A percentile compares a stretch with the other conserved stretches of the same genome.
Evolutionary conservation across 2,329 filamentous ascomycete genomes (phyloP).

Genomic region (Davidsoniella virescens): DNA sequence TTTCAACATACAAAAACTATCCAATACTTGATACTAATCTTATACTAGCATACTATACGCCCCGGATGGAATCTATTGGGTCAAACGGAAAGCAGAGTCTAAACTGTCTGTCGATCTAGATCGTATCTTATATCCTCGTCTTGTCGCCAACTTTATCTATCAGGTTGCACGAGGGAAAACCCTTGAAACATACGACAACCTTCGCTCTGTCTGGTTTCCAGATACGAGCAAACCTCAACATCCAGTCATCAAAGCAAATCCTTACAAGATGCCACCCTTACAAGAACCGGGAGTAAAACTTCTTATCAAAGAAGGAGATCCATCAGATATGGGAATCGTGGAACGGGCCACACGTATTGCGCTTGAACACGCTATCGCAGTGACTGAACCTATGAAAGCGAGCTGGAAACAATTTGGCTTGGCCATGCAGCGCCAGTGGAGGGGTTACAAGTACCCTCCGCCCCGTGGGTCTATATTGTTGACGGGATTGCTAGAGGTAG

Average conservation of each 20-base stretch:
- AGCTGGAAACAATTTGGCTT: constrained; percentile 12
- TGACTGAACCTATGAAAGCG: constrained; percentile 13
- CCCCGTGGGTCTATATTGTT: constrained; percentile 30
- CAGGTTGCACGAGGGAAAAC: background rate
- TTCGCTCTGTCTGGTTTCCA: constrained; percentile 11
- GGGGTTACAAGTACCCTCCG: constrained; percentile 21
- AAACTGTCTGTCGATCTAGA: constrained; percentile 10
- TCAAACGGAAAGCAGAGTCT: constrained; percentile 5
- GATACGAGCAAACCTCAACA: constrained; percentile 3
- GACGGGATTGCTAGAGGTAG: constrained; percentile 30
- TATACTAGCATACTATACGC: constrained; percentile 7
- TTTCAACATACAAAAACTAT: background rate
- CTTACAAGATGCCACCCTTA: background rate
- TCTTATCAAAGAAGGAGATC: constrained; percentile 9
- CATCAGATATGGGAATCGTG: constrained; percentile 3
- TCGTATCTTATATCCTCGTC: constrained; percentile 11
- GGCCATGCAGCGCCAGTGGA: constrained; percentile 22
- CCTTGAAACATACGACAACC: constrained; percentile 1
- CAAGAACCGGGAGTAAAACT: constrained; percentile 4
- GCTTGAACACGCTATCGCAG: constrained; percentile 12
- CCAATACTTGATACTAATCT: background rate
- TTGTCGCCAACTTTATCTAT: constrained; percentile 8
- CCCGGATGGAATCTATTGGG: constrained; percentile 10
- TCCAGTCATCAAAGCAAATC: constrained; percentile 8
- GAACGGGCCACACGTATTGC: constrained; percentile 14